A percentile compares a stretch with the other conserved stretches of the same genome.
These are phyloP conservation scores for Antitrichia curtipendula DNA, from an alignment of 225 moss, liverwort and hornwort genomes.

Conservation along the genomic window DNA sequence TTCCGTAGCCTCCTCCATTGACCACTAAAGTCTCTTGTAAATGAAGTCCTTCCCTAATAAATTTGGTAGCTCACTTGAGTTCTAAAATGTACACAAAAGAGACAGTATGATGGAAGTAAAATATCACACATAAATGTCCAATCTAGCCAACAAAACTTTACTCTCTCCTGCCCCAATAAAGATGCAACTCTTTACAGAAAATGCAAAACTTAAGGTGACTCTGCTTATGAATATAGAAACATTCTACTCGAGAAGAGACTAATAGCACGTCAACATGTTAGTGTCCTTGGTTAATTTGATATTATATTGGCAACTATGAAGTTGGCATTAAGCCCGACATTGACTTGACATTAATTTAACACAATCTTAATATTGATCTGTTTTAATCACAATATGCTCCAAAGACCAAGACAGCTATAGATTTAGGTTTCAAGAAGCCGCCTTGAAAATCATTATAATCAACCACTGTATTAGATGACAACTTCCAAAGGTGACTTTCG, in stretches of 20 bases:
- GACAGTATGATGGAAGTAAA: not conserved
- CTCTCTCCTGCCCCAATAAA: not conserved
- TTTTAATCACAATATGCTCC: not conserved
- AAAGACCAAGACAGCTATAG: not conserved
- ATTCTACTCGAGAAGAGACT: not conserved
- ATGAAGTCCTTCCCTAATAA: not conserved
- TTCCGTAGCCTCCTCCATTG: slow-evolving; percentile 58
- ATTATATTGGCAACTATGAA: not conserved
- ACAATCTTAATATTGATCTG: not conserved
- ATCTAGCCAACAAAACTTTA: not conserved
- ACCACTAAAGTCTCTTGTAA: not conserved
- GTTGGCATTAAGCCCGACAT: not conserved
- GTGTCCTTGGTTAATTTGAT: not conserved
- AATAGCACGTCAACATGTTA: not conserved
- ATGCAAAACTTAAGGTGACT: not conserved
- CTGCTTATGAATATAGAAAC: not conserved
- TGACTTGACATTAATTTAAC: not conserved
- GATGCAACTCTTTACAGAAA: not conserved
- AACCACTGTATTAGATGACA: not conserved
- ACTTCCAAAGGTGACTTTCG: not conserved
- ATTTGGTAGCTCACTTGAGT: not conserved
- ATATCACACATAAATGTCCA: not conserved
- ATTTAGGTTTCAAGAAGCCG: not conserved
- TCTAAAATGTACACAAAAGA: not conserved
- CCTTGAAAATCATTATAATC: not conserved